phyloP scores from a whole-genome alignment of 2,329 filamentous ascomycete species.

The Neonectria neomacrospora region DNA sequence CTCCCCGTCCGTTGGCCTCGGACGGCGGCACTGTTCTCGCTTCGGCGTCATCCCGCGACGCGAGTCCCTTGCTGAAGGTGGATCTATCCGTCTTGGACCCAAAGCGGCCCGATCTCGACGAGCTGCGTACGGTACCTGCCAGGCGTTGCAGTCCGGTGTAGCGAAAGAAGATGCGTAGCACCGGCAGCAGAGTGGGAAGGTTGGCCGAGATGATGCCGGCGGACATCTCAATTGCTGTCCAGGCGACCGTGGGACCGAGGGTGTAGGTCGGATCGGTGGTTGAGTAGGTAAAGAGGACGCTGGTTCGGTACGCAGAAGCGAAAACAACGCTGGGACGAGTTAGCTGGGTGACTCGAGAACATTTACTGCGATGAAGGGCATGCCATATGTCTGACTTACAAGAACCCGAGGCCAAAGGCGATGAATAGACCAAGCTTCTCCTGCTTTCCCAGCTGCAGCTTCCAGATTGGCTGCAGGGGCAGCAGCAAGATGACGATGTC shows the following conservation, averaged over 20 bases:
- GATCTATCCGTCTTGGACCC: conserved; percentile 41
- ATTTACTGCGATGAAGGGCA: too few species aligned
- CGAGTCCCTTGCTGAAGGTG: conserved; percentile 30
- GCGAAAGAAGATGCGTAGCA: conserved; percentile 53
- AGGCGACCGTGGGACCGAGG: conserved; percentile 57
- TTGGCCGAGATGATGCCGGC: conserved; percentile 64
- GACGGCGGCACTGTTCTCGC: conserved; percentile 21
- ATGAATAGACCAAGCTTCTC: conserved; percentile 58
- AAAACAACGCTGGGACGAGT: conserved; percentile 55
- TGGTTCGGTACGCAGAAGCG: conserved; percentile 60
- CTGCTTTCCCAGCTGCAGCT: conserved; percentile 52
- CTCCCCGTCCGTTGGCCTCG: conserved; percentile 29
- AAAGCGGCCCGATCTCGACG: conserved; percentile 35
- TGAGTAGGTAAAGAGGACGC: conserved; percentile 58
- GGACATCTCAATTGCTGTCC: conserved; percentile 61
- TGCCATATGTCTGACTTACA: conserved; percentile 48
- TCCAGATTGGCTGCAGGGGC: conserved; percentile 59
- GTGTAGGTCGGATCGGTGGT: conserved; percentile 57
- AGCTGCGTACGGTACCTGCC: conserved; percentile 27
- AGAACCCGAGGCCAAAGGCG: conserved; percentile 58
- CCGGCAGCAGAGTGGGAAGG: conserved; percentile 62
- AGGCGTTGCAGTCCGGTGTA: conserved; percentile 51
- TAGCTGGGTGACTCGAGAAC: neutral
- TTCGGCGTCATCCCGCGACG: conserved; percentile 18
- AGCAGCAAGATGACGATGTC: conserved; percentile 58